Percentiles rank a stretch among this genome's conserved stretches.
These are phyloP conservation scores for Boeremia exigua DNA, from an alignment of 2,329 filamentous ascomycete genomes.

Conservation along the genomic window DNA sequence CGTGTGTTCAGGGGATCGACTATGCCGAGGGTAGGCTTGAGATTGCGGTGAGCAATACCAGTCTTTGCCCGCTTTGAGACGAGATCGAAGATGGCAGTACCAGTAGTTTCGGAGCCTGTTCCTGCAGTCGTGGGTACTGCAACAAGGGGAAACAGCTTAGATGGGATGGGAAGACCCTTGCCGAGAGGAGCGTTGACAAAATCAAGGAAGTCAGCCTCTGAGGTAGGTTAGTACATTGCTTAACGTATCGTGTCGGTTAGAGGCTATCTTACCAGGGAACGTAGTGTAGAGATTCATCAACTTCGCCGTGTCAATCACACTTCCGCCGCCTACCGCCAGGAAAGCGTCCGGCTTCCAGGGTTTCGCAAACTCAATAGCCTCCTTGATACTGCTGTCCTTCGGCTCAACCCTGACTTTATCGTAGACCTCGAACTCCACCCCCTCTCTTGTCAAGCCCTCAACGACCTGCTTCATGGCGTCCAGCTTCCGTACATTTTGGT, in stretches of 20 bases:
- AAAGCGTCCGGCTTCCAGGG: constrained; percentile 85
- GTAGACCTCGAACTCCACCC: constrained; percentile 81
- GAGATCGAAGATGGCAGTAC: constrained; percentile 96
- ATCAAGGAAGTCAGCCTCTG: constrained; percentile 89
- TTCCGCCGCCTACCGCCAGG: constrained; percentile 88
- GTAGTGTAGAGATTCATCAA: constrained; percentile 96
- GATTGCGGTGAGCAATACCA: constrained; percentile 90
- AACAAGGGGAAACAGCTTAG: constrained; percentile 75
- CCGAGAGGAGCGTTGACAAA: constrained; percentile 97
- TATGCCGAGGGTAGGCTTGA: constrained; percentile 94
- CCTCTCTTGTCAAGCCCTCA: constrained; percentile 78
- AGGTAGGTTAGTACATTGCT: constrained; percentile 1
- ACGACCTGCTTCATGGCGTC: constrained; percentile 89
- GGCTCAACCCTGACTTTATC: constrained; percentile 85
- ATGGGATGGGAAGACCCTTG: constrained; percentile 77
- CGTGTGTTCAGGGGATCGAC: constrained; percentile 86
- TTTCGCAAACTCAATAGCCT: constrained; percentile 87
- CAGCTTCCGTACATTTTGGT: constrained; percentile 78
- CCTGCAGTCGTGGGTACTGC: constrained; percentile 86
- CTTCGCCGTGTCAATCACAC: constrained; percentile 97
- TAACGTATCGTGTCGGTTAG: fast-evolving
- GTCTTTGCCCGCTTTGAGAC: constrained; percentile 91
- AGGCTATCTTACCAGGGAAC: constrained; percentile 65
- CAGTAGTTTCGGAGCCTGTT: constrained; percentile 92
- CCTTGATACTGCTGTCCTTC: constrained; percentile 89